Percentiles rank a stretch among this genome's conserved stretches.
phyloP scores from a whole-genome alignment of 805 yeast species.

The Hagleromyces aurorensis region DNA sequence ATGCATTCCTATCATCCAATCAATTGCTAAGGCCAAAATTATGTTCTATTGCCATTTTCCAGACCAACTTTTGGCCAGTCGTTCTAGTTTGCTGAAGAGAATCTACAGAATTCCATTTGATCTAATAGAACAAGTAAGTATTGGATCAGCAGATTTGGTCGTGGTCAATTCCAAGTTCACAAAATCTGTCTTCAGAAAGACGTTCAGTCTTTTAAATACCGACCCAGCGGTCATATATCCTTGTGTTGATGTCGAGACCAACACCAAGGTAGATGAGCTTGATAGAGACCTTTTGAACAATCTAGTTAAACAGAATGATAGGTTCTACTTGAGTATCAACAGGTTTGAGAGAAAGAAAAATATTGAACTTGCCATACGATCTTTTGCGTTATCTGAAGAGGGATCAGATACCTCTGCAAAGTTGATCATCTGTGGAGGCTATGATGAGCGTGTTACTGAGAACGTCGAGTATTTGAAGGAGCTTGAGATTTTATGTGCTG shows the following conservation, averaged over 20 bases:
- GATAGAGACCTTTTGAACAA: conserved; percentile 14
- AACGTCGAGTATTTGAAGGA: conserved; percentile 66
- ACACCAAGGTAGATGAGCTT: conserved; percentile 9
- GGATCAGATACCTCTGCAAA: conserved; percentile 31
- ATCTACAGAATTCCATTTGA: conserved; percentile 81
- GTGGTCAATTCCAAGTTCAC: conserved; percentile 90
- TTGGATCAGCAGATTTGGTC: conserved; percentile 64
- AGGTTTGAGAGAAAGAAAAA: conserved; percentile 86
- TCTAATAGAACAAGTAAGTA: conserved; percentile 71
- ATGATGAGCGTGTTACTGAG: conserved; percentile 66
- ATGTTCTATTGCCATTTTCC: conserved; percentile 96
- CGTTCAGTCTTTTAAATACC: conserved; percentile 41
- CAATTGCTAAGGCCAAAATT: conserved; percentile 38
- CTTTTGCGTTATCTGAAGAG: conserved; percentile 43
- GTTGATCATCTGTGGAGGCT: conserved; percentile 85
- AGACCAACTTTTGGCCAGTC: conserved; percentile 67
- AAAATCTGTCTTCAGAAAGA: conserved; percentile 51
- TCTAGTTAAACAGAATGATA: conserved; percentile 13
- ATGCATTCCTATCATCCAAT: conserved; percentile 59
- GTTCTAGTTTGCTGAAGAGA: conserved; percentile 45
- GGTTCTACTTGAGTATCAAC: conserved; percentile 65
- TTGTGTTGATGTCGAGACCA: conserved; percentile 53
- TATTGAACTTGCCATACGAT: conserved; percentile 63
- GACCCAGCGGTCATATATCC: conserved; percentile 35
- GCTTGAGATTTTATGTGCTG: conserved; percentile 42